Percentiles rank a stretch among this genome's conserved stretches.
Conservation (phyloP, 805 yeast genomes). For the Suhomyces xylopsoci region DNA sequence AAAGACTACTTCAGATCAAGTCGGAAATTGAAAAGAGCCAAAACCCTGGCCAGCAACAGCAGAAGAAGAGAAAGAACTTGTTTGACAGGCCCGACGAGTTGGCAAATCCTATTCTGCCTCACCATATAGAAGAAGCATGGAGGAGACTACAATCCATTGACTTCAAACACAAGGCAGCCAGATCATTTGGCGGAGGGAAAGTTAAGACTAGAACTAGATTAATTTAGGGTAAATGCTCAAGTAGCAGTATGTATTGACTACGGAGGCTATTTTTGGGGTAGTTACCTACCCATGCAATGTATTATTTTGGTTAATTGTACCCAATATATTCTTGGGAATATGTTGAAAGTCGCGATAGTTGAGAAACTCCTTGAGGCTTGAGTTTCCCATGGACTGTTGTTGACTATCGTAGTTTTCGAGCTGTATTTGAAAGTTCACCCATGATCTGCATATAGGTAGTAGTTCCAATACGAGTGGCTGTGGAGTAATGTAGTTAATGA, state of each 20-base stretch:
- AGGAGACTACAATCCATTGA: constrained; percentile 62
- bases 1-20: constrained; percentile 37
- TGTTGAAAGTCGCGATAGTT: constrained; percentile 36
- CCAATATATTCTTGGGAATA: constrained; percentile 12
- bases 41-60: constrained; percentile 28
- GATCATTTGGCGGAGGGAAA: constrained; percentile 72
- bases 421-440: constrained; percentile 31
- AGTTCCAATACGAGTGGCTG: constrained; percentile 29
- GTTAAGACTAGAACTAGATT: constrained; percentile 51
- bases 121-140: constrained; percentile 89
- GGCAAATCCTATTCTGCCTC: constrained; percentile 71
- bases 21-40: constrained; percentile 19
- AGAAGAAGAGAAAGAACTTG: constrained; percentile 48
- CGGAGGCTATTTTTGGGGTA: neutral
- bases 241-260: neutral
- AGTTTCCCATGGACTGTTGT: constrained; percentile 9
- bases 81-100: constrained; percentile 89
- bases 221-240: constrained; percentile 25
- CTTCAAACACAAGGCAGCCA: constrained; percentile 58
- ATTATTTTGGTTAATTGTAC: constrained; percentile 7
- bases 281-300: neutral
- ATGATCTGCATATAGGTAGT: constrained; percentile 29
- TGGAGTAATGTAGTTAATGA: constrained; percentile 22
- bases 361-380: constrained; percentile 25
- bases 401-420: constrained; percentile 22